Conservation (phyloP, 1,284 basidiomycete genomes). For the Flammula alnicola region DNA sequence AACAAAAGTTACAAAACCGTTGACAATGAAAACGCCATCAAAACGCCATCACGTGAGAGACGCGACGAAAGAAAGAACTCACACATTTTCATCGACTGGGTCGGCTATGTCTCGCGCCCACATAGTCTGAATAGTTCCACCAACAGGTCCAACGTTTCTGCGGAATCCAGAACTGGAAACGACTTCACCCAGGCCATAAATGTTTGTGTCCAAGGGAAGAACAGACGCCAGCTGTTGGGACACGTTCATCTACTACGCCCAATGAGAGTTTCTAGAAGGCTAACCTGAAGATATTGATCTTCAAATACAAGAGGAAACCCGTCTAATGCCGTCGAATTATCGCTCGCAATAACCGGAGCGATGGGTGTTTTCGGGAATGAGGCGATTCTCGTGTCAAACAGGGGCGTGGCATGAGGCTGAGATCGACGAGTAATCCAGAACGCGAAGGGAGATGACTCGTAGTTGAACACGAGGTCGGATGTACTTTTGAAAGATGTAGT, state of each 20-base stretch:
- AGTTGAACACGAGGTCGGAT: conserved; percentile 73
- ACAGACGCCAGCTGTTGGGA: conserved; percentile 60
- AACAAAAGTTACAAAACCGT: too few species aligned
- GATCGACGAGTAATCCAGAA: conserved; percentile 85
- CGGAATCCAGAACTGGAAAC: conserved; percentile 71
- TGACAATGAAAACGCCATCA: conserved; percentile 13
- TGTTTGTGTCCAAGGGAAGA: conserved; percentile 66
- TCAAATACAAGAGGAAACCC: conserved; percentile 77
- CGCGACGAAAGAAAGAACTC: conserved; percentile 31
- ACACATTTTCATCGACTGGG: conserved; percentile 67
- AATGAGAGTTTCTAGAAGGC: conserved; percentile 7
- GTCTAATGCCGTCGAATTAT: conserved; percentile 56
- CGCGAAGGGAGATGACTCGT: conserved; percentile 66
- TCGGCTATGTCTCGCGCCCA: conserved; percentile 70
- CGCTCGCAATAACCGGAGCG: conserved; percentile 46
- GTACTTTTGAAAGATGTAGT: conserved; percentile 38
- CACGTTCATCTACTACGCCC: neutral
- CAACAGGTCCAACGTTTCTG: conserved; percentile 57
- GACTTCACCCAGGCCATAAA: conserved; percentile 81
- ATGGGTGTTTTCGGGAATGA: conserved; percentile 59
- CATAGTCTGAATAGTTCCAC: conserved; percentile 70
- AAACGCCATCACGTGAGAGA: conserved; percentile 21
- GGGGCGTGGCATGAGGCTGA: conserved; percentile 55
- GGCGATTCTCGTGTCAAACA: conserved; percentile 71
- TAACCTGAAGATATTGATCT: conserved; percentile 51